Evolutionary conservation across 352 stramenopile species (phyloP), one percentile per base, ranked within the genome.

Genomic region (Phytophthora fragariae): DNA sequence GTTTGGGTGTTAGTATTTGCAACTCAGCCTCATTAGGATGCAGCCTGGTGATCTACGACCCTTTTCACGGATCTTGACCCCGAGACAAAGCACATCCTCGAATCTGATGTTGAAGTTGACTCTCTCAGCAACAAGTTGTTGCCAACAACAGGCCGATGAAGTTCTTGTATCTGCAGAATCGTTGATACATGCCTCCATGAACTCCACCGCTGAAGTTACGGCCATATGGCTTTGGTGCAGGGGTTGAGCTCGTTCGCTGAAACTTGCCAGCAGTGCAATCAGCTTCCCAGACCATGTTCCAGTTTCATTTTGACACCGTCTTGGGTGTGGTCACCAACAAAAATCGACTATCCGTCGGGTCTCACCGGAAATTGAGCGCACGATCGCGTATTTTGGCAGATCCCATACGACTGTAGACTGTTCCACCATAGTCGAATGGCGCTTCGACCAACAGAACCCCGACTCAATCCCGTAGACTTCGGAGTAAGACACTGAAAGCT

Each of bases 361-460:
- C n/a, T 74, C 54, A 62, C 54, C 41, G 29, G 55, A 46, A 69
- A 59, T 50, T 37, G 29, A 70, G 12, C 14, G 24, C 69, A 67
- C 39, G 33, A 55, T 76, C 69, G 57, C 69, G 46, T 64, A 35
- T 68, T 53, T 44, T 65, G 55, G 10, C 58, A 24, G 50, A 68
- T 76, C 69, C 52, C 69, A 72, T 12, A 1, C 54, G 62, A 5
- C 33, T 62, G n/a, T 53, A 29, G 49, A 5, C 37, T 57, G 27
- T 57, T 70, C 39, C 58, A 57, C 47, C 33, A 15, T 10, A 58
- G 47, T 14, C n/a, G 50, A 74, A 57, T 61, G 57, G 17, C 61
- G 39, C 62, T 75, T 27, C 62, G 68, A 75, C 70, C 46, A 72
- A 72, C 47, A 44, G 60, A 44, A 75, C 46, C 24, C 10, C 19